Percentiles rank a stretch among this genome's conserved stretches.
Conservation (phyloP, 331 rosid genomes). For the Acacia concinna region DNA sequence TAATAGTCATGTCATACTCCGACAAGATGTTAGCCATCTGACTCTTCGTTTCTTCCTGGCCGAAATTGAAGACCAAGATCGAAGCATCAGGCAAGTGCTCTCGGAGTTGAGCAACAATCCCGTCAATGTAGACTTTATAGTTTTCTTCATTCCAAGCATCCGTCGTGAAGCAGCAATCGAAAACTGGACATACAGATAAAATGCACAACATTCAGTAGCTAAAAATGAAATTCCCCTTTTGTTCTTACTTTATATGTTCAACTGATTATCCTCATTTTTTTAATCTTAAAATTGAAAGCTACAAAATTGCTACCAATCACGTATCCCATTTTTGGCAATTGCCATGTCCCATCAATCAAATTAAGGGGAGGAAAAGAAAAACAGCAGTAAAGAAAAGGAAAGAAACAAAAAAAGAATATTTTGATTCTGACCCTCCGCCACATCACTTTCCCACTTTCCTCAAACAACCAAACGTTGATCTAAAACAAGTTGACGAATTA, state of each 20-base stretch:
- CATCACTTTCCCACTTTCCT: conserved; percentile 24
- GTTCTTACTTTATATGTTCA: background rate
- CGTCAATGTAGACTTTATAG: conserved; percentile 61
- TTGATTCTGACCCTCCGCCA: background rate
- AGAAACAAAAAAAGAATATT: background rate
- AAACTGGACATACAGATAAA: conserved; percentile 49
- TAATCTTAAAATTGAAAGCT: background rate
- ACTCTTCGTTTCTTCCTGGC: conserved; percentile 57
- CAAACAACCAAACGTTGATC: conserved; percentile 28
- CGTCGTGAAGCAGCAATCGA: conserved; percentile 86
- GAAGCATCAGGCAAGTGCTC: conserved; percentile 73
- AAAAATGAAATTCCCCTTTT: conserved; percentile 6
- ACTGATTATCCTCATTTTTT: background rate
- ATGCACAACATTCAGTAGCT: conserved; percentile 26
- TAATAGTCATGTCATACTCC: conserved; percentile 78
- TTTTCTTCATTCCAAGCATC: conserved; percentile 78
- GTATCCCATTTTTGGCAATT: background rate
- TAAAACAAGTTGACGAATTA: background rate
- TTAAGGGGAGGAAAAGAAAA: background rate
- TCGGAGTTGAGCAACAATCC: conserved; percentile 61
- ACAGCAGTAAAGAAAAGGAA: background rate
- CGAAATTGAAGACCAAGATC: conserved; percentile 79
- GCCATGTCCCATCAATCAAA: background rate
- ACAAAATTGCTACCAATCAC: background rate
- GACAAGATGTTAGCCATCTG: conserved; percentile 61